A percentile compares a stretch with the other conserved stretches of the same genome.
phyloP scores from a whole-genome alignment of 257 asterid genomes.

The Agastache rugosa region DNA sequence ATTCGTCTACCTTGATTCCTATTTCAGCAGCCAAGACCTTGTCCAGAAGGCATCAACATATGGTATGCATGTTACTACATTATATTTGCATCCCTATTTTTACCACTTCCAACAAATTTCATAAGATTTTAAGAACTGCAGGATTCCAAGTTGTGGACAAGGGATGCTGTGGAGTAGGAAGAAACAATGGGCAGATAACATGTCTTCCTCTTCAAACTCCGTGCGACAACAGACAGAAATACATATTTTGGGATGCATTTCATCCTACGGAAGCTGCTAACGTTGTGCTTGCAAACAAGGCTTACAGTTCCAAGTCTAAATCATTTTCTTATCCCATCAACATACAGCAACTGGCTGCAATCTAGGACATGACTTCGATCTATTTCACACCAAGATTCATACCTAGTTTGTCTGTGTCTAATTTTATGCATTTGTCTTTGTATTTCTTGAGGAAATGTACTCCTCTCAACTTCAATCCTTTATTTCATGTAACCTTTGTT shows the following conservation, averaged over 20 bases:
- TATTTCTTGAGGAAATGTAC: conserved; percentile 15
- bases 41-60: conserved; percentile 66
- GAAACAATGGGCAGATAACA: conserved; percentile 86
- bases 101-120: neutral
- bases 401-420: neutral
- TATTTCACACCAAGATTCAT: neutral
- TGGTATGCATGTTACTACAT: conserved; percentile 43
- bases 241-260: conserved; percentile 90
- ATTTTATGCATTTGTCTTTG: neutral
- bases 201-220: conserved; percentile 84
- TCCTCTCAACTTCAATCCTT: conserved; percentile 2
- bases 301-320: conserved; percentile 62
- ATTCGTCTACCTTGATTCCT: conserved; percentile 79
- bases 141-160: conserved; percentile 82
- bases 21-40: conserved; percentile 60
- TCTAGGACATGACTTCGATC: conserved; percentile 34
- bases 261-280: conserved; percentile 91
- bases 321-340: conserved; percentile 75
- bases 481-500: neutral
- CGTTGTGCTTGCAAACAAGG: conserved; percentile 73
- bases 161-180: conserved; percentile 94
- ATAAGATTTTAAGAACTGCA: conserved; percentile 28
- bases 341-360: conserved; percentile 72
- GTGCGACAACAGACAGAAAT: conserved; percentile 60
- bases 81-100: neutral